Conservation (phyloP, 2,329 filamentous ascomycete genomes). For the Clathrospora elynae region DNA sequence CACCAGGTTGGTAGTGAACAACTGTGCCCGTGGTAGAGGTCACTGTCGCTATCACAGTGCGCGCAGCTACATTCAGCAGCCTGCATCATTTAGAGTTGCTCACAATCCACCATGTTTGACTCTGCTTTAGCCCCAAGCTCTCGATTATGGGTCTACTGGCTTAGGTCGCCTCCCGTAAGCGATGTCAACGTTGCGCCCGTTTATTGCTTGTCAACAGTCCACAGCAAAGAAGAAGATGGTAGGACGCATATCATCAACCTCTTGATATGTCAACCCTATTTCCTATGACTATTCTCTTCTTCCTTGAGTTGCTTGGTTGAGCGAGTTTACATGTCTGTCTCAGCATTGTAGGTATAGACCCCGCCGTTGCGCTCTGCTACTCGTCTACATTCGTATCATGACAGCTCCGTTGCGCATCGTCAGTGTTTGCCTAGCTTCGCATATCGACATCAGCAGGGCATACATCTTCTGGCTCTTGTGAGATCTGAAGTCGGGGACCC, state of each 20-base stretch:
- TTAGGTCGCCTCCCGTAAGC: conserved; percentile 7
- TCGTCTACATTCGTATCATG: conserved; percentile 12
- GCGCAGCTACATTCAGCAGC: conserved; percentile 18
- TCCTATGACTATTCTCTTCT: neutral
- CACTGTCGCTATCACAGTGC: conserved; percentile 7
- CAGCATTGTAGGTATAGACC: too few relatives aligned
- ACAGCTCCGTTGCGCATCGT: conserved; percentile 5
- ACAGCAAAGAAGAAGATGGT: conserved; percentile 5
- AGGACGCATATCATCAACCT: too few relatives aligned
- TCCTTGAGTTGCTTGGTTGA: conserved; percentile 1
- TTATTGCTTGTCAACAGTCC: conserved; percentile 29
- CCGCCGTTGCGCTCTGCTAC: conserved; percentile 10
- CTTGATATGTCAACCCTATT: too few relatives aligned
- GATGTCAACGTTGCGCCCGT: conserved; percentile 17
- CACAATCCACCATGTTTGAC: conserved; percentile 19
- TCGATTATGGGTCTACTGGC: conserved; percentile 10
- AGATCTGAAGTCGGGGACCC: conserved; percentile 14
- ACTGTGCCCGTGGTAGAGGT: neutral
- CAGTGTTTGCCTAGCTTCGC: conserved; percentile 2
- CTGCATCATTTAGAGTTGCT: conserved; percentile 24
- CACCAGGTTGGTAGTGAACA: neutral
- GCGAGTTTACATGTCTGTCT: conserved; percentile 9
- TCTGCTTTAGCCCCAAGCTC: conserved; percentile 16
- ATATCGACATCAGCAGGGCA: conserved; percentile 10
- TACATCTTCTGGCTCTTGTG: conserved; percentile 8